Base-by-base conservation (phyloP, 306 rosid species). In the Rubus idaeus region DNA sequence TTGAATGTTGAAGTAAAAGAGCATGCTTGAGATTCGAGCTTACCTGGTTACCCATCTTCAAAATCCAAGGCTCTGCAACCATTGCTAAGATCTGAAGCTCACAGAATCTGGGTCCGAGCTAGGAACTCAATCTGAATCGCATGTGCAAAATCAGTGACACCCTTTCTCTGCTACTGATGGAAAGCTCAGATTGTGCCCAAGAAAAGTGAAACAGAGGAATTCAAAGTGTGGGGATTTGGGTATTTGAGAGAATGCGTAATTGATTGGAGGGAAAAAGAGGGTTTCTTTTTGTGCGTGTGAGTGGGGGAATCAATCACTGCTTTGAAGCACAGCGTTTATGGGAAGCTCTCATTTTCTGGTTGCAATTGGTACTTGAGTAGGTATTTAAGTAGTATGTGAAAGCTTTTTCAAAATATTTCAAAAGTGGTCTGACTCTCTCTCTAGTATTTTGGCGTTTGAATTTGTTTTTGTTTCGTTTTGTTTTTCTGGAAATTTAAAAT, bases 1-100 rank as follows among this genome's bases (percentile, higher is more conserved):
- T 74, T 3, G 91, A 80, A 78, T 89, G 71, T 53, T 95, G 97
- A 40, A 88, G 76, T 71, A 89, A 88, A 78, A 93, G 89, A 35
- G 96, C 92, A 50, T 92, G 95, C 81, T 88, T 95, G 72, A 95
- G 87, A 87, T 95, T 95, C 16, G 93, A 49, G 73, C 97, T 92
- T 13, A 95, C 97, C 79, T 95, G 97, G 88, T 86, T 92, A 39
- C 99, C 94, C 91, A 95, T 90, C 90, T 89, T 95, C 58, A 95
- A 82, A 87, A 95, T 78, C 99, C 99, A 95, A 82, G 92, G 87
- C 84, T 95, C 97, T 68, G 97, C 97, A 76, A 90, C 96, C 99
- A 92, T 95, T 78, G 87, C 91, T 83, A 69, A 56, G 62, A 76
- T 44, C 70, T 37, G 70, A n/a, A 78, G 62, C 55, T 35, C 8